A percentile compares a stretch with the other conserved stretches of the same genome.
Conservation (phyloP, 2,329 filamentous ascomycete genomes). For the Magnaporthales sp. region DNA sequence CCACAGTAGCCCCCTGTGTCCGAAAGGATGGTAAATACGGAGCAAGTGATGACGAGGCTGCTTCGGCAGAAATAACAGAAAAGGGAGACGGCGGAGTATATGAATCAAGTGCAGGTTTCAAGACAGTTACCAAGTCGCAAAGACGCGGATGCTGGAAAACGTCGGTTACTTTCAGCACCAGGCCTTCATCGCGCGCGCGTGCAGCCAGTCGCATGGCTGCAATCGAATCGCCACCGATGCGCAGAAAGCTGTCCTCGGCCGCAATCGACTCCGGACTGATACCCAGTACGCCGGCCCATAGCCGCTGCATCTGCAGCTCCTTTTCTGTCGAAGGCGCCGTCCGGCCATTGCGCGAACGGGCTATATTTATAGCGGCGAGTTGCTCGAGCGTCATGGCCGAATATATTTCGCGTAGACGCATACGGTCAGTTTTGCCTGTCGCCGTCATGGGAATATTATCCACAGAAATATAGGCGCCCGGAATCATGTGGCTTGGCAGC, state of each 20-base stretch:
- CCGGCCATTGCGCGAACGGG: too few species aligned
- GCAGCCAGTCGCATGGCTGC: neutral
- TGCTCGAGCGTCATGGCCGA: neutral
- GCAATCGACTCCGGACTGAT: neutral
- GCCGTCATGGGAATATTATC: slow-evolving; percentile 15
- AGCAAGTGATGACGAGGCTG: neutral
- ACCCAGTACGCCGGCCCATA: neutral
- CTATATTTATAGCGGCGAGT: neutral
- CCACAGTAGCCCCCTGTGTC: neutral
- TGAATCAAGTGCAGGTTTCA: too few species aligned
- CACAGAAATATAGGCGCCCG: slow-evolving; percentile 23
- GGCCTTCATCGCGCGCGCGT: neutral
- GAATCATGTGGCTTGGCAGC: neutral
- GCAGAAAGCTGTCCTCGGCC: neutral
- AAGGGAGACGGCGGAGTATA: neutral
- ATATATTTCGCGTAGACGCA: neutral
- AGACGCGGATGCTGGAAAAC: neutral
- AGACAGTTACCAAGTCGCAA: neutral
- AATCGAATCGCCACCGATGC: neutral
- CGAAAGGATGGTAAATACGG: neutral
- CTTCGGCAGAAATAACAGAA: neutral
- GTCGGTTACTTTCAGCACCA: neutral
- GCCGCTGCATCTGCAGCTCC: neutral
- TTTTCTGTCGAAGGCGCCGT: neutral
- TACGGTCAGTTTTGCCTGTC: neutral